Percentiles rank a stretch among this genome's conserved stretches.
These are phyloP conservation scores for Cyphellophora europaea DNA, from an alignment of 2,329 filamentous ascomycete genomes.

Conservation along the genomic window DNA sequence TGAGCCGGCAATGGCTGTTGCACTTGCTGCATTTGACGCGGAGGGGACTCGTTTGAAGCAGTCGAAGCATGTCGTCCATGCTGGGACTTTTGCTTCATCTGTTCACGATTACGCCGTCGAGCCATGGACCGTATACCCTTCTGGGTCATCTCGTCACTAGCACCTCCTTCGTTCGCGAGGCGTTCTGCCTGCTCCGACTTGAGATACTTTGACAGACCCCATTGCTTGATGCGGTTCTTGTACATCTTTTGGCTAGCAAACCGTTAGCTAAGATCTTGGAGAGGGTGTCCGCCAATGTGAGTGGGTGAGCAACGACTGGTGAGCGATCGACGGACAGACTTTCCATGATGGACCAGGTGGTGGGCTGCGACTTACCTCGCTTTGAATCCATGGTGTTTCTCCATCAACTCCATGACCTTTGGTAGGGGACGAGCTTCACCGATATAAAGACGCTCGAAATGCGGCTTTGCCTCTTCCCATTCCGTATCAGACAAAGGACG, in stretches of 20 bases:
- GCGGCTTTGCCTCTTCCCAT: slow-evolving; percentile 55
- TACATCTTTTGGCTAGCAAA: slow-evolving; percentile 9
- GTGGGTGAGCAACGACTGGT: not conserved
- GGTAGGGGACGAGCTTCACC: slow-evolving; percentile 56
- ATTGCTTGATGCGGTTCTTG: slow-evolving; percentile 10
- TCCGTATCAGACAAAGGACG: slow-evolving; percentile 24
- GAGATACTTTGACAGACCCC: slow-evolving; percentile 12
- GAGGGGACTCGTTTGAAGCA: slow-evolving; percentile 2
- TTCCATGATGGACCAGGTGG: too few relatives aligned
- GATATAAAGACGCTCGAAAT: slow-evolving; percentile 64
- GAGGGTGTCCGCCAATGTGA: not conserved
- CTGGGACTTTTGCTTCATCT: slow-evolving; percentile 7
- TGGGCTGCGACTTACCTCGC: slow-evolving; percentile 54
- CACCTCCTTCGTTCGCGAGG: slow-evolving; percentile 2
- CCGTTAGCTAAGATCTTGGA: not conserved
- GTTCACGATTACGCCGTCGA: slow-evolving; percentile 4
- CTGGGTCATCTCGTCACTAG: slow-evolving; percentile 1
- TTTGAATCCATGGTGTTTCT: slow-evolving; percentile 52
- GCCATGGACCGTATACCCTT: slow-evolving; percentile 1
- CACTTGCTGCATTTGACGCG: not conserved
- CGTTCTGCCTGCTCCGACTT: slow-evolving; percentile 8
- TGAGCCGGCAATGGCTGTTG: not conserved
- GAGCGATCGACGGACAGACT: not conserved
- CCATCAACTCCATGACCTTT: slow-evolving; percentile 64
- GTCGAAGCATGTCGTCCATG: slow-evolving; percentile 2